phyloP scores from a whole-genome alignment of 306 rosid genomes.

The Cucurbita ficifolia region DNA sequence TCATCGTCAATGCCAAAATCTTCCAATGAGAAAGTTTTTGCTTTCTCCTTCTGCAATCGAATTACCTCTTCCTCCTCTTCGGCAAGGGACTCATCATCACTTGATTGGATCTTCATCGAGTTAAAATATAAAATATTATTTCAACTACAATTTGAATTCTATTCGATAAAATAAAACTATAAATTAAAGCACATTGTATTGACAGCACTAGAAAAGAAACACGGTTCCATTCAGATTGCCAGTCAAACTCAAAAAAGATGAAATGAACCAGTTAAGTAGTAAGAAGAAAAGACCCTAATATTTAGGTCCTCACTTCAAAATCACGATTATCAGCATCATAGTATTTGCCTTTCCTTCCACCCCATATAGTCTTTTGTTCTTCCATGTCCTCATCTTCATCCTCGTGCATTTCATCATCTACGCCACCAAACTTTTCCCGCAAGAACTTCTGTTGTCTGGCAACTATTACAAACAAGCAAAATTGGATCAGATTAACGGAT shows the following conservation, averaged over 20 bases:
- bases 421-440: slow-evolving; percentile 47
- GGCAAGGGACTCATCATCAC: slow-evolving; percentile 62
- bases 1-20: slow-evolving; percentile 58
- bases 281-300: not conserved
- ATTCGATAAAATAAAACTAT: not conserved
- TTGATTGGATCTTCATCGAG: slow-evolving; percentile 39
- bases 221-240: not conserved
- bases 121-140: not conserved
- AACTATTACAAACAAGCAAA: slow-evolving; percentile 27
- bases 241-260: not conserved
- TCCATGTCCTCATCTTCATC: slow-evolving; percentile 55
- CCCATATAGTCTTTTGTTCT: slow-evolving; percentile 18
- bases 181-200: not conserved
- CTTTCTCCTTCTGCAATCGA: slow-evolving; percentile 41
- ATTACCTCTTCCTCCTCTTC: slow-evolving; percentile 65
- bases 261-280: not conserved
- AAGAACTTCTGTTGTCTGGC: slow-evolving; percentile 41
- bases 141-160: slow-evolving; percentile 4
- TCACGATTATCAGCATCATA: slow-evolving; percentile 68
- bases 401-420: slow-evolving; percentile 45
- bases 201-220: not conserved
- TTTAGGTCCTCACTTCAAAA: slow-evolving; percentile 44
- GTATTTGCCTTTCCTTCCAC: slow-evolving; percentile 29
- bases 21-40: slow-evolving; percentile 31
- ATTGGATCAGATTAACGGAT: not conserved